phyloP scores from a whole-genome alignment of 441 rosid genomes.

The Pelargonium citronellum region DNA sequence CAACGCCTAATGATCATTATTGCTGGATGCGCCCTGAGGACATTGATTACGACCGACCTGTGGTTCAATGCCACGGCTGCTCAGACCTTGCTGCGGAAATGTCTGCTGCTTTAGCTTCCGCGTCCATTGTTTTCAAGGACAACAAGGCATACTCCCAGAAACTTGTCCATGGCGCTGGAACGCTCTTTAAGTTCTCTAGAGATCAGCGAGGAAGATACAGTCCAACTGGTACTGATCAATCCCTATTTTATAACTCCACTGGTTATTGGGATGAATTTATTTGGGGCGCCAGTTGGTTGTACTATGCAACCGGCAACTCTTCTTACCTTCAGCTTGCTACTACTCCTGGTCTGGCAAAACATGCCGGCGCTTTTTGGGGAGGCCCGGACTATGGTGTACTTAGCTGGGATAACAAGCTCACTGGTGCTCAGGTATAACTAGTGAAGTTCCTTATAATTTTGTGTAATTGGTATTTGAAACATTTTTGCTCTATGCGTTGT shows the following conservation, averaged over 20 bases:
- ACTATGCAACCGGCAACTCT: conserved; percentile 76
- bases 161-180: conserved; percentile 77
- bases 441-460: not conserved
- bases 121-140: conserved; percentile 91
- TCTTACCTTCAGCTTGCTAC: conserved; percentile 66
- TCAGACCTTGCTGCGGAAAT: conserved; percentile 87
- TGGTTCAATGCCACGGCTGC: conserved; percentile 41
- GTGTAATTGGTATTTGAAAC: no score
- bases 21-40: conserved; percentile 99
- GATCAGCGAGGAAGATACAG: conserved; percentile 63
- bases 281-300: conserved; percentile 91
- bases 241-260: conserved; percentile 63
- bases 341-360: conserved; percentile 39
- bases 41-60: conserved; percentile 59
- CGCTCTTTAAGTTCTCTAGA: conserved; percentile 59
- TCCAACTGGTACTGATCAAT: conserved; percentile 43
- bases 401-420: conserved; percentile 95
- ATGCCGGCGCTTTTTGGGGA: conserved; percentile 70
- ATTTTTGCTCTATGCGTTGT: no score
- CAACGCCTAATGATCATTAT: conserved; percentile 63
- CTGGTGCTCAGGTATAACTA: conserved; percentile 74
- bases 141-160: conserved; percentile 62
- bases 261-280: conserved; percentile 73
- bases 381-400: conserved; percentile 61
- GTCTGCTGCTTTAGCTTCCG: conserved; percentile 92